Evolutionary conservation across 805 yeast species (phyloP), one percentile per base, ranked within the genome.

Genomic region (Dipodascopsis uninucleata): DNA sequence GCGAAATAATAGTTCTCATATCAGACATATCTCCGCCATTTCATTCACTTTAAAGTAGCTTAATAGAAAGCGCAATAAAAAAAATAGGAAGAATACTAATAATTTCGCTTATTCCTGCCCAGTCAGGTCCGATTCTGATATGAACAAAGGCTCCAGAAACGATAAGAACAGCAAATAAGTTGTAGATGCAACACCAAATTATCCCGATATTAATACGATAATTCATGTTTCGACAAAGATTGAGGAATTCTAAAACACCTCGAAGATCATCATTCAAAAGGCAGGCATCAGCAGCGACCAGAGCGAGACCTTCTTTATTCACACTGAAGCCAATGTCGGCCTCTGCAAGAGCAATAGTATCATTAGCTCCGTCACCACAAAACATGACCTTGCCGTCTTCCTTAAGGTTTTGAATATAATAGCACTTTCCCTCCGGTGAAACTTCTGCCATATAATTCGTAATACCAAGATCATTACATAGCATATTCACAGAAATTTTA

Each of bases 321-420:
- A 51, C 38, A 36, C 35, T 20, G 43, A 85, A 76, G 26, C 95
- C 95, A 46, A 86, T 86, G 66, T 85, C 87, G 0, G 95, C 95
- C 8, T 90, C 89, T 56, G 85, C 85, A 45, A 85, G 69, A 1
- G 95, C 95, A 57, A 95, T 94, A 65, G 94, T 85, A 61, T 85
- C 95, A 64, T 85, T 85, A 2, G 95, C 94, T 55, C 95, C 95
- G 67, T 85, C 95, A 22, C 95, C 95, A 68, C 94, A 85, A 60
- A 85, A 85, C 0, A 95, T 89, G 48, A 85, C 94, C 8, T 4
- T 28, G 18, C 14, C 14, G 8, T 24, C 4, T 5, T 24, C 23
- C 24, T 28, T 28, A 14, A 48, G 49, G 3, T 21, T 24, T 17
- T 29, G 23, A 25, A 48, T 48, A 23, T 48, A 48, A 17, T 39